These are phyloP conservation scores for Cucumis sativus DNA, from an alignment of 306 rosid genomes.

Conservation along the genomic window Cucumber_9930_V3 NC_026661.2:21926501-21927000, in stretches of 20 bases:
- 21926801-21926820: conserved; percentile 94
- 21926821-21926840: conserved; percentile 99
- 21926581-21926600: conserved; percentile 97
- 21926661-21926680: conserved; percentile 95
- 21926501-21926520: conserved; percentile 96
- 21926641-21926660: conserved; percentile 98
- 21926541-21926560: conserved; percentile 87
- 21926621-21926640: conserved; percentile 98
- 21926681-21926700: conserved; percentile 93
- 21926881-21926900: neutral
- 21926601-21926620: conserved; percentile 93
- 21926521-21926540: conserved; percentile 92
- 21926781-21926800: conserved; percentile 76
- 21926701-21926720: conserved; percentile 98
- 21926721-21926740: conserved; percentile 91
- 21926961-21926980: neutral
- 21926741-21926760: conserved; percentile 97
- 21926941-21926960: neutral
- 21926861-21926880: neutral
- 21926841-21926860: conserved; percentile 72
- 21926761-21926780: conserved; percentile 87
- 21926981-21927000: neutral
- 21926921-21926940: neutral
- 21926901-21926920: neutral
- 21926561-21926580: conserved; percentile 90